Percentiles rank a stretch among this genome's conserved stretches.
These are phyloP conservation scores for Dactylella cylindrospora DNA, from an alignment of 2,329 filamentous ascomycete genomes.

Conservation along the genomic window DNA sequence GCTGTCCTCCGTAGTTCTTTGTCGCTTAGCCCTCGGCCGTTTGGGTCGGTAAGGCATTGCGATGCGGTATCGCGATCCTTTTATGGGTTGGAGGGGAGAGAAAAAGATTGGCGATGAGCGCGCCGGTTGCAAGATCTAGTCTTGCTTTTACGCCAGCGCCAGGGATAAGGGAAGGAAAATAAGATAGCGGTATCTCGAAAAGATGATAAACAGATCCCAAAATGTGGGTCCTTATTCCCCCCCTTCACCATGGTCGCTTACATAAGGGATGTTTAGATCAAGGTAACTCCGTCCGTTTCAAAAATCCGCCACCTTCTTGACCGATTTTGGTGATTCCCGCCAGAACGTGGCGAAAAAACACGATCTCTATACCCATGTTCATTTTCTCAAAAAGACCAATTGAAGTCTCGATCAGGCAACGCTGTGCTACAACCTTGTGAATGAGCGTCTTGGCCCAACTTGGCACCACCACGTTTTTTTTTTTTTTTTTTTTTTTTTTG, in stretches of 20 bases:
- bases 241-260: constrained; percentile 13
- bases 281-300: constrained; percentile 40
- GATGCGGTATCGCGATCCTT: constrained; percentile 31
- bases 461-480: constrained; percentile 10
- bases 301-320: constrained; percentile 24
- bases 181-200: constrained; percentile 22
- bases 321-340: constrained; percentile 29
- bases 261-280: constrained; percentile 30
- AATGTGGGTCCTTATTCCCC: constrained; percentile 7
- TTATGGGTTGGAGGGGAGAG: constrained; percentile 31
- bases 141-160: constrained; percentile 5
- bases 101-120: constrained; percentile 9
- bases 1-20: constrained; percentile 34
- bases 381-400: constrained; percentile 2
- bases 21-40: constrained; percentile 25
- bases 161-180: constrained; percentile 11
- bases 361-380: constrained; percentile 24
- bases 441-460: constrained; percentile 15
- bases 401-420: constrained; percentile 19
- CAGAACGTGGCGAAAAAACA: constrained; percentile 35
- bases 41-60: constrained; percentile 39
- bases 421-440: constrained; percentile 16
- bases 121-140: constrained; percentile 15
- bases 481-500: no score
- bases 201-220: constrained; percentile 39